phyloP scores from a whole-genome alignment of 2,329 filamentous ascomycete species.

The Trichoderma polysporum region DNA sequence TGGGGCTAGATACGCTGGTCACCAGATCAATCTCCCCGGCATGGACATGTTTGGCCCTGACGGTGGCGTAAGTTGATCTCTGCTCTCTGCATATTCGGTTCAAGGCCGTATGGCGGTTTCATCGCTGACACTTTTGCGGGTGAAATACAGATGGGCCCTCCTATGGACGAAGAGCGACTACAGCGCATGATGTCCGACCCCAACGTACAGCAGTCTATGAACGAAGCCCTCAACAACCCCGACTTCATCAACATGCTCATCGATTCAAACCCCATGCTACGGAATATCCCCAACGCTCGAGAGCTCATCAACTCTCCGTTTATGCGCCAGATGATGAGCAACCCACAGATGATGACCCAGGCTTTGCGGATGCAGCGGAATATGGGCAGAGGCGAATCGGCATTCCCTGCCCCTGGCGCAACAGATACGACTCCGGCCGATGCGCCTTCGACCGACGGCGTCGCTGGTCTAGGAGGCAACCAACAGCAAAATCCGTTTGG shows the following conservation, averaged over 20 bases:
- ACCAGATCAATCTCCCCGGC: slow-evolving; percentile 77
- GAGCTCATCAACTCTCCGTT: slow-evolving; percentile 85
- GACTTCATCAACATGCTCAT: slow-evolving; percentile 93
- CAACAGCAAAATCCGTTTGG: slow-evolving; percentile 44
- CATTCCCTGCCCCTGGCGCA: slow-evolving; percentile 86
- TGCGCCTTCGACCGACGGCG: slow-evolving; percentile 33
- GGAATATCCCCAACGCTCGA: slow-evolving; percentile 71
- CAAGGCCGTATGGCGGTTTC: background rate
- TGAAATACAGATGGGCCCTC: slow-evolving; percentile 75
- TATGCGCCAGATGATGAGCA: slow-evolving; percentile 89
- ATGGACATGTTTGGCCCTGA: slow-evolving; percentile 90
- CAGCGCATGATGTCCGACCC: slow-evolving; percentile 86
- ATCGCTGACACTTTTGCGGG: slow-evolving; percentile 29
- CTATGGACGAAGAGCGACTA: slow-evolving; percentile 76
- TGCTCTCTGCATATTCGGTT: background rate
- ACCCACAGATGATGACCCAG: slow-evolving; percentile 78
- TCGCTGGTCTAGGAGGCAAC: background rate
- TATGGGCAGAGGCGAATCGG: slow-evolving; percentile 55
- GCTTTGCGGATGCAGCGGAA: slow-evolving; percentile 80
- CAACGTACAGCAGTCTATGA: slow-evolving; percentile 81
- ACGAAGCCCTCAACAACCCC: slow-evolving; percentile 95
- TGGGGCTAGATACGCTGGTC: slow-evolving; percentile 89
- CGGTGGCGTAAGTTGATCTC: slow-evolving; percentile 73
- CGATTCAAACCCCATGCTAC: slow-evolving; percentile 80
- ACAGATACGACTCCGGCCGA: slow-evolving; percentile 78